phyloP scores from a whole-genome alignment of 345 rosid genomes.

The Triadica sebifera region DNA sequence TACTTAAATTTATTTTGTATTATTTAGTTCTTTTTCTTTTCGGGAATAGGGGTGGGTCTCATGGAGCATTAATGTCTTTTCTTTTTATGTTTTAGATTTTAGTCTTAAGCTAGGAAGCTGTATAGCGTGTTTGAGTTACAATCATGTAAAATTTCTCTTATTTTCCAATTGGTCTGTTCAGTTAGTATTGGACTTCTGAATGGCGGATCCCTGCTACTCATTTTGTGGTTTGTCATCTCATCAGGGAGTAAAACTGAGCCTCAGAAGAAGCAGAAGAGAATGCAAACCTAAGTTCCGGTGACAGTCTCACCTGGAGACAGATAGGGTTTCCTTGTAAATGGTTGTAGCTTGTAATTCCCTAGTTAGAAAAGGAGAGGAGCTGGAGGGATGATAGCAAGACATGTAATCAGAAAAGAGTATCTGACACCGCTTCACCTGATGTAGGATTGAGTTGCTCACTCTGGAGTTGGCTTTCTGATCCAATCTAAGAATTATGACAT shows the following conservation, averaged over 20 bases:
- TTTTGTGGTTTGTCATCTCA: neutral
- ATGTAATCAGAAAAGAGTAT: neutral
- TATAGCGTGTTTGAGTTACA: neutral
- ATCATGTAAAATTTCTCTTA: no score
- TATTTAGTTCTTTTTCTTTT: neutral
- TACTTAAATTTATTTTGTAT: no score
- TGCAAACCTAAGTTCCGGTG: neutral
- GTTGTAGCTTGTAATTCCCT: neutral
- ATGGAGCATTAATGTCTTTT: neutral
- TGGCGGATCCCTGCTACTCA: neutral
- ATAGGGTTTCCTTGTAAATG: neutral
- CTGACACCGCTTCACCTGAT: neutral
- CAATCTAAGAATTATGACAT: neutral
- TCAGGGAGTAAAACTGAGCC: constrained; percentile 8
- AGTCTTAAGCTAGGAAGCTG: neutral
- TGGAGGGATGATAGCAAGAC: neutral
- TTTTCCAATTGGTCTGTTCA: neutral
- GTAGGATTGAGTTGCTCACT: neutral
- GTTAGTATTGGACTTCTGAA: neutral
- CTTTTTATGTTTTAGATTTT: neutral
- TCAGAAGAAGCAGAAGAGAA: constrained; percentile 10
- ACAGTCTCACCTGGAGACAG: neutral
- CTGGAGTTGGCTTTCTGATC: neutral
- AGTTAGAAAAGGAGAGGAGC: neutral
- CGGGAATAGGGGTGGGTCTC: neutral